These are phyloP conservation scores for Trichoderma sp. DNA, from an alignment of 2,329 filamentous ascomycete species.

Conservation along the genomic window DNA sequence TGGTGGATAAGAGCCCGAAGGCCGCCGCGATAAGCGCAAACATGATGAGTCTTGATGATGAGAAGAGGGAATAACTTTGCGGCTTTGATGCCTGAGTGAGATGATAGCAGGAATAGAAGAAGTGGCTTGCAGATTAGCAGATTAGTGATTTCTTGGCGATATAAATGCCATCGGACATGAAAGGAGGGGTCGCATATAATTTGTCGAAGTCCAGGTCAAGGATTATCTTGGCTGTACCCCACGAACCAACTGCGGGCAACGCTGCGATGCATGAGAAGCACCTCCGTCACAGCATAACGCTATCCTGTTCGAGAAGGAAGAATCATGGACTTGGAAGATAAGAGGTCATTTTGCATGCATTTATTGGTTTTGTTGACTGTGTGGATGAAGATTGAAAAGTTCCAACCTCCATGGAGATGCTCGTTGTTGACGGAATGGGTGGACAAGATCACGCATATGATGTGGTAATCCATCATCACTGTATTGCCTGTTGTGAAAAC, in stretches of 20 bases:
- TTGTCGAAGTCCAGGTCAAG: neutral
- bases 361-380: neutral
- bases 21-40: neutral
- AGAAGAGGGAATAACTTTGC: neutral
- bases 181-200: neutral
- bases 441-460: neutral
- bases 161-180: neutral
- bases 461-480: neutral
- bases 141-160: neutral
- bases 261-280: neutral
- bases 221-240: neutral
- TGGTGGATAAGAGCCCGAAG: neutral
- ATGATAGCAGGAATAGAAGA: neutral
- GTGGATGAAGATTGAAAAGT: neutral
- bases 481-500: neutral
- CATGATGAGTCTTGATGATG: neutral
- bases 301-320: neutral
- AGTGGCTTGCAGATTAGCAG: neutral
- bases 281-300: neutral
- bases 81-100: neutral
- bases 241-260: neutral
- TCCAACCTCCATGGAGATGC: neutral
- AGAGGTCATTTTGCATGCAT: neutral
- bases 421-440: constrained; percentile 3
- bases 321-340: neutral